phyloP scores from a whole-genome alignment of 2,329 filamentous ascomycete genomes.

The Curvularia spicifera region DNA sequence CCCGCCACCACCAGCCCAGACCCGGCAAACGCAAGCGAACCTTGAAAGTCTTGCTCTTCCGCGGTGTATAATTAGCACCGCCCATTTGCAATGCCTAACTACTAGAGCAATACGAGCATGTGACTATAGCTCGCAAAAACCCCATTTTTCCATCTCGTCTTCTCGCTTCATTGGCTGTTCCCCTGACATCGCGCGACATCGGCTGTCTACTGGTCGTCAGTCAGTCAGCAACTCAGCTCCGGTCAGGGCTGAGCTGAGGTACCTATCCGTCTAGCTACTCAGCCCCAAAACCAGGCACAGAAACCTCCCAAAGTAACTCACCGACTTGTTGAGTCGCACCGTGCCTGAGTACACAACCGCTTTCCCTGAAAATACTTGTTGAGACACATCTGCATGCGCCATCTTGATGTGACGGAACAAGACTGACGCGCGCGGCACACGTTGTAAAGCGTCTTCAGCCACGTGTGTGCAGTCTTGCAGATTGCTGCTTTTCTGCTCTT shows the following conservation, averaged over 20 bases:
- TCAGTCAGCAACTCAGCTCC: neutral
- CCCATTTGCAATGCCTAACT: constrained; percentile 8
- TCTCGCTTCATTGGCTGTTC: neutral
- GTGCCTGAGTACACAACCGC: neutral
- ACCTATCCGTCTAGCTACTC: neutral
- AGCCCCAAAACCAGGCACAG: neutral
- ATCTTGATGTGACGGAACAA: constrained; percentile 18
- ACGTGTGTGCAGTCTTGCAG: constrained; percentile 6
- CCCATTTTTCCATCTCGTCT: neutral
- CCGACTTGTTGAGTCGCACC: constrained; percentile 1
- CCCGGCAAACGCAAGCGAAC: constrained; percentile 17
- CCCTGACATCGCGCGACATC: neutral
- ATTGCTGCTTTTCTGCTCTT: neutral
- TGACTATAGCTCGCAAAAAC: neutral
- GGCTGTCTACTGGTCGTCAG: neutral
- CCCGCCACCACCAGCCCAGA: constrained; percentile 12
- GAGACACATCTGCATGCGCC: constrained; percentile 10
- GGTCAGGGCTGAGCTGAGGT: neutral
- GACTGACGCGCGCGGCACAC: constrained; percentile 26
- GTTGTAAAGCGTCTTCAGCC: constrained; percentile 27
- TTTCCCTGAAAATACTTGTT: neutral
- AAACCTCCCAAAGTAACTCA: constrained; percentile 9
- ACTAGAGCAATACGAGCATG: neutral
- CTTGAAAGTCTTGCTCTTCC: constrained; percentile 14
- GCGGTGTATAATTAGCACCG: constrained; percentile 27